Base-by-base conservation (phyloP, 2,329 filamentous ascomycete genomes). In the Mariannaea elegans region DNA sequence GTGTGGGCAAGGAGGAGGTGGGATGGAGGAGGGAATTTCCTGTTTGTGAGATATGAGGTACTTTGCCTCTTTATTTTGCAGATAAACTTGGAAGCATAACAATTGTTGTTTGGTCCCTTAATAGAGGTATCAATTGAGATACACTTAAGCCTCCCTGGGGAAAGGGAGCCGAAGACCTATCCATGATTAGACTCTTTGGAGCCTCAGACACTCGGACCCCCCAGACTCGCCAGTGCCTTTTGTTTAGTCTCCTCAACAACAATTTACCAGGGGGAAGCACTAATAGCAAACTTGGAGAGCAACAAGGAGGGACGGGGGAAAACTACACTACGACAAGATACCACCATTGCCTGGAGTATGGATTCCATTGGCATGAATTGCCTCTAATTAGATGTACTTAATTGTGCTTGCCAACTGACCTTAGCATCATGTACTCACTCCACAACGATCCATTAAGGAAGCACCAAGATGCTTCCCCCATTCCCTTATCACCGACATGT, bases 401-500 rank as follows among this genome's bases (percentile, higher is more conserved):
- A 31, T 31, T 31, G 36, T 24, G 29, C 34, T 39, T 41, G 34
- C 24, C 47, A 41, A 21, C 27, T 31, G 29, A 18, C 36, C 48
- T 42, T 39, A 16, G 29, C 29, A n/a, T 16, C 38, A 21, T 21
- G 10, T 42, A 44, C 50, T 27, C 34, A 13, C 38, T 27, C 53
- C 55, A 46, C 39, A 16, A 21, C 39, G 16, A 27, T 23, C 55
- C 39, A 56, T 49, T 9, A 48, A 31, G 32, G 47, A 51, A 50
- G 31, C 46, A 39, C 19, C 48, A 53, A 42, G 36, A 24, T 13
- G 27, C 3, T 16, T 31, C 44, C 42, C 32, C 51, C 19, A 27
- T 44, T 27, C 32, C 38, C 56, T 52, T 59, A 59, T 59, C 56
- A 59, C 50, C 44, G 50, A 59, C 49, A 59, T 49, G 56, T 49